Conservation (phyloP, 2,329 filamentous ascomycete species). For the Phialophora macrospora region DNA sequence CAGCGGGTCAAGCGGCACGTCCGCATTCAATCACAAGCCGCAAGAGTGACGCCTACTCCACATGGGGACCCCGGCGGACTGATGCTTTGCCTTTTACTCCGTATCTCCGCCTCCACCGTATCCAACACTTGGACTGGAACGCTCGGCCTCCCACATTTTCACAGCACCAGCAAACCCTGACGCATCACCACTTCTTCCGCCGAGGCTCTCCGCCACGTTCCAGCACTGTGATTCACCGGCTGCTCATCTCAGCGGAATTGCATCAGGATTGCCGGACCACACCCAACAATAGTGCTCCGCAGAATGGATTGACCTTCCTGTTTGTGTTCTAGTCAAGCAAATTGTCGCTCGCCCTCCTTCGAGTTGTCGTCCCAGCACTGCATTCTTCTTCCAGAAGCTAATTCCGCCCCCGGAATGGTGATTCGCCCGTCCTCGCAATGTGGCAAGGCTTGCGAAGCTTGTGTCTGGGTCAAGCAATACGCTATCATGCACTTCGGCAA, state of each 20-base stretch:
- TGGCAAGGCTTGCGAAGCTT: conserved; percentile 19
- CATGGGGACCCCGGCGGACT: conserved; percentile 17
- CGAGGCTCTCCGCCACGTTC: conserved; percentile 10
- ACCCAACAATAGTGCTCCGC: conserved; percentile 1
- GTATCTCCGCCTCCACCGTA: conserved; percentile 16
- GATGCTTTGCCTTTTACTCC: not conserved
- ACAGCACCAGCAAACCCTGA: not conserved
- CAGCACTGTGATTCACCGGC: not conserved
- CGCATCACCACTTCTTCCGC: conserved; percentile 3
- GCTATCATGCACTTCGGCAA: conserved; percentile 4
- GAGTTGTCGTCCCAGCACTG: not conserved
- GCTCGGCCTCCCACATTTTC: not conserved
- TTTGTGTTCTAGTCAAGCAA: not conserved
- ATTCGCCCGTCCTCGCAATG: conserved; percentile 7
- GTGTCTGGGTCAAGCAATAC: conserved; percentile 17
- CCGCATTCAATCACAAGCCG: conserved; percentile 4
- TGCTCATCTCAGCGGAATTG: not conserved
- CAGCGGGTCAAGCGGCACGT: conserved; percentile 14
- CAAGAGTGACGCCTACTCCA: conserved; percentile 2
- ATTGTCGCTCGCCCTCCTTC: not conserved
- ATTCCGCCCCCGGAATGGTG: not conserved
- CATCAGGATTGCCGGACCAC: conserved; percentile 1
- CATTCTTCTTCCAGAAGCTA: not conserved
- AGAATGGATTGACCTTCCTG: conserved; percentile 7
- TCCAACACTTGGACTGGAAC: not conserved